These are phyloP conservation scores for Talaromyces borbonicus DNA, from an alignment of 495 filamentous ascomycete species.

Conservation along the genomic window DNA sequence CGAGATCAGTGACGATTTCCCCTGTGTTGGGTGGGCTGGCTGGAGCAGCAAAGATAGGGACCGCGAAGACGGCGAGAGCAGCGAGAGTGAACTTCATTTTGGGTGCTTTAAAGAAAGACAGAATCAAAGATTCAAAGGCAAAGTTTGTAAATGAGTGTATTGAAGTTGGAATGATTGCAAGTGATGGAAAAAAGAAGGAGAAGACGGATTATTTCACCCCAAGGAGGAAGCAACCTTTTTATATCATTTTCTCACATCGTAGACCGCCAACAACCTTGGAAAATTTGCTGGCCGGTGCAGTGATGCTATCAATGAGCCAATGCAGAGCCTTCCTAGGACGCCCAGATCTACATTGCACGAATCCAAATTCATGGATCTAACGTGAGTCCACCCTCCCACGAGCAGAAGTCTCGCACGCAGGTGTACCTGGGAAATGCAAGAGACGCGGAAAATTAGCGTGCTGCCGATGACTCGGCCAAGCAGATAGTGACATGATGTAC, in stretches of 20 bases:
- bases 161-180: no score
- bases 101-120: background rate
- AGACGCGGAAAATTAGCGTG: no score
- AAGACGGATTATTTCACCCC: background rate
- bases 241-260: background rate
- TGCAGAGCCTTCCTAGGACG: no score
- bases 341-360: no score
- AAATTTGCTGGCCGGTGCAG: no score
- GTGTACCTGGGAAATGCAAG: no score
- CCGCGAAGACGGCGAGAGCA: constrained; percentile 5
- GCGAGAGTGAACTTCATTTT: constrained; percentile 7
- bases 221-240: background rate
- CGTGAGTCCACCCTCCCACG: no score
- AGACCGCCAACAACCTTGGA: background rate
- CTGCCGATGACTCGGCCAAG: no score
- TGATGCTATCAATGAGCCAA: no score
- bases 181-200: background rate
- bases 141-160: background rate
- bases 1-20: constrained; percentile 25
- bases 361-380: no score
- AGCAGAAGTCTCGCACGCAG: no score
- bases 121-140: background rate
- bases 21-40: constrained; percentile 15
- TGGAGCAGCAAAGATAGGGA: constrained; percentile 11
- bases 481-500: no score